Base-by-base conservation (phyloP, 257 asterid genomes). In the Petunia secreta region DNA sequence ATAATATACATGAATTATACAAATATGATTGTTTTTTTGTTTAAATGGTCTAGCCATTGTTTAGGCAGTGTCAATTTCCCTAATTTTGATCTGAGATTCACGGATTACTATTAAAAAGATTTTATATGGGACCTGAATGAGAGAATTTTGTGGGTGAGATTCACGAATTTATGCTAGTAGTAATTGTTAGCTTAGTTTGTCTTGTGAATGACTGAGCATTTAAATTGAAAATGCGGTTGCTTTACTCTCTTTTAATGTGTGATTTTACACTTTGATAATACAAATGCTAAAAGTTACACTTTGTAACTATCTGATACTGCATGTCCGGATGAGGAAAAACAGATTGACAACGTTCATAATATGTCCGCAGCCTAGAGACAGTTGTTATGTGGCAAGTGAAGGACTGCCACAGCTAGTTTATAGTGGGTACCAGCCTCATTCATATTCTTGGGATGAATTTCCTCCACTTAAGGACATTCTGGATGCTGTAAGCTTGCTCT, bases 361-460 rank as follows among this genome's bases (percentile, higher is more conserved):
- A 53, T 77, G 15, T 69, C 41, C 63, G 54, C 91, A 93, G 99
- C 98, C 97, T 4, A 89, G 99, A 75, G 99, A 95, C 79, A 87
- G 87, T 15, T 95, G 99, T 85, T 95, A 95, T 71, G 84, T 95
- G 62, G 97, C 99, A 3, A 84, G 89, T 59, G 88, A 87, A 87
- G 97, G 98, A 54, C 57, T 93, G 89, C 83, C 91, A 54, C 87
- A 89, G 50, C 87, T 95, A 60, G 92, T n/a, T 58, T 92, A 95
- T 88, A 95, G 97, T 80, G 98, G 98, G 38, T 90, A 90, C 83
- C 84, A 83, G 69, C 98, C 97, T 82, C 94, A 75, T 81, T 93
- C 97, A 55, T 84, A 93, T 88, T 91, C 97, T 13, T 93, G 99
- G 98, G 92, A 93, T 81, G 96, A 93, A 58, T 95, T 93, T 80